A percentile compares a stretch with the other conserved stretches of the same genome.
These are phyloP conservation scores for Rhodotorula taiwanensis DNA, from an alignment of 768 basidiomycete species.

Conservation along the genomic window DNA sequence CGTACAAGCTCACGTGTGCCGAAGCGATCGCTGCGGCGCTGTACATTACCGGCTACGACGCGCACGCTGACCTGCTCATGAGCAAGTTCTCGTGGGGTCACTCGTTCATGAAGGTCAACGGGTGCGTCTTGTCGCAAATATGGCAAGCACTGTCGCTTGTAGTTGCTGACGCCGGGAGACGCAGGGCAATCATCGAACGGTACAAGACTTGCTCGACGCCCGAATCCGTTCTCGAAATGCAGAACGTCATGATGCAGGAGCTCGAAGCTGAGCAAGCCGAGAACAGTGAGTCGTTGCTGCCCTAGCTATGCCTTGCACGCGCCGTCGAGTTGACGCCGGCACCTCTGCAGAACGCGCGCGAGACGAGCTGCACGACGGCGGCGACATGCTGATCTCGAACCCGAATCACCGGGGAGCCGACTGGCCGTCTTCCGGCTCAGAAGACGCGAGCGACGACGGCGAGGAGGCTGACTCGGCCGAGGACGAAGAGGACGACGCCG, in stretches of 20 bases:
- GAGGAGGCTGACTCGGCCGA: slow-evolving; percentile 17
- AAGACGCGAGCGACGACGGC: slow-evolving; percentile 22
- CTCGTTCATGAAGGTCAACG: slow-evolving; percentile 79
- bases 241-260: slow-evolving; percentile 51
- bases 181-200: slow-evolving; percentile 60
- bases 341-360: slow-evolving; percentile 29
- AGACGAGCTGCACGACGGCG: slow-evolving; percentile 26
- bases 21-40: slow-evolving; percentile 75
- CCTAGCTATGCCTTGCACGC: too few relatives aligned
- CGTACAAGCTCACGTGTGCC: slow-evolving; percentile 90
- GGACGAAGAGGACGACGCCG: slow-evolving; percentile 20
- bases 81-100: slow-evolving; percentile 84
- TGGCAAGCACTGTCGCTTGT: too few relatives aligned
- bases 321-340: too few relatives aligned
- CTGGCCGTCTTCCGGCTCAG: slow-evolving; percentile 30
- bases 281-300: slow-evolving; percentile 14
- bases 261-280: slow-evolving; percentile 43
- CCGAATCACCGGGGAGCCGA: slow-evolving; percentile 34
- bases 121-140: slow-evolving; percentile 48
- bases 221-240: slow-evolving; percentile 57
- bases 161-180: background rate
- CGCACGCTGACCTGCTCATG: slow-evolving; percentile 70
- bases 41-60: slow-evolving; percentile 79
- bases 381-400: slow-evolving; percentile 38
- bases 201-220: slow-evolving; percentile 66